Conservation (phyloP, 257 asterid genomes). For the Ocimum tenuiflorum region DNA sequence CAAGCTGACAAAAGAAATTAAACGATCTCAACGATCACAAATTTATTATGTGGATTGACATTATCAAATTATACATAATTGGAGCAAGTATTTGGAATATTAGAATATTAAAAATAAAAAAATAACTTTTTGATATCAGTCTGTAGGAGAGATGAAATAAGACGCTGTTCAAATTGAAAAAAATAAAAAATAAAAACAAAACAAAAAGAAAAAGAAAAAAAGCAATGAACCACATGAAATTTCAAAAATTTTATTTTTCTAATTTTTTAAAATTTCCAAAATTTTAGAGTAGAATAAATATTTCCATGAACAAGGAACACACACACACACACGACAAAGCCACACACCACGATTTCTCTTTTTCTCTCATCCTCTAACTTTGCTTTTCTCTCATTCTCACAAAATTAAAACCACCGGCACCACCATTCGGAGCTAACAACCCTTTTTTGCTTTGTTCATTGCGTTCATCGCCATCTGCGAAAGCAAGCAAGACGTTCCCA, state of each 20-base stretch:
- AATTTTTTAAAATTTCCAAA: background rate
- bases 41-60: too few species aligned
- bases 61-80: too few species aligned
- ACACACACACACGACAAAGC: background rate
- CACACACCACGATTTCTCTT: background rate
- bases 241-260: too few species aligned
- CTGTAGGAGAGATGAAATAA: background rate
- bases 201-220: too few species aligned
- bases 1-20: too few species aligned
- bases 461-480: slow-evolving; percentile 1
- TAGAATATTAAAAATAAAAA: too few species aligned
- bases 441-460: background rate
- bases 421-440: background rate
- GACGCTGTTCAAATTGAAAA: background rate
- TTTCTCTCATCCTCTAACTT: background rate
- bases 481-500: background rate
- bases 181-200: too few species aligned
- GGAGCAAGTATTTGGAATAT: too few species aligned
- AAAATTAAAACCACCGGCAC: background rate
- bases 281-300: background rate
- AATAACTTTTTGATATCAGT: background rate
- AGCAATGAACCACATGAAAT: too few species aligned
- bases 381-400: slow-evolving; percentile 10
- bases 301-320: background rate
- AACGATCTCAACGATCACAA: too few species aligned